These are phyloP conservation scores for Ascocoryne sarcoides DNA, from an alignment of 2,329 filamentous ascomycete species.

Conservation along the genomic window DNA sequence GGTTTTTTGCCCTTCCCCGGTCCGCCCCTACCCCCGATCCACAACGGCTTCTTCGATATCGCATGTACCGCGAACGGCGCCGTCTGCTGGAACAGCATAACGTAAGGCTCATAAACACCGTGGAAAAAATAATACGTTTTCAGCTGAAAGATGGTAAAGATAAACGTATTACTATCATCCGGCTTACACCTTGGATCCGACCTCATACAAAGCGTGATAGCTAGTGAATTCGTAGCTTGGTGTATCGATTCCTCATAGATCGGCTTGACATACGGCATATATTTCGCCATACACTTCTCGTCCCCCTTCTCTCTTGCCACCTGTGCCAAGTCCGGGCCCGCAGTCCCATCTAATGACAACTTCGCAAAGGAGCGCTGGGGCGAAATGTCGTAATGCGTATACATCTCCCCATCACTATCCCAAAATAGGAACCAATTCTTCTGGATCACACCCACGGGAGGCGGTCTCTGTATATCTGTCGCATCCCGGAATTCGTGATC, in stretches of 20 bases:
- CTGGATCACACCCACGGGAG: conserved; percentile 38
- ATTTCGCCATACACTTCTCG: conserved; percentile 36
- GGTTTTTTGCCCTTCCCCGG: conserved; percentile 21
- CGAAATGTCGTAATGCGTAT: conserved; percentile 44
- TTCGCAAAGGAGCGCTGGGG: conserved; percentile 42
- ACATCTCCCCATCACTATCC: conserved; percentile 38
- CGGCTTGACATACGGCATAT: conserved; percentile 33
- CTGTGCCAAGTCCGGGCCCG: conserved; percentile 38
- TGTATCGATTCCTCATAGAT: conserved; percentile 43
- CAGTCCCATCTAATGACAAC: conserved; percentile 36
- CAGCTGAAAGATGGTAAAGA: conserved; percentile 46
- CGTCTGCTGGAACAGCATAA: conserved; percentile 39
- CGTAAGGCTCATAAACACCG: conserved; percentile 46
- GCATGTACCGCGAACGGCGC: conserved; percentile 43
- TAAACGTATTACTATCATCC: conserved; percentile 41
- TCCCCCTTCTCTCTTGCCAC: conserved; percentile 30
- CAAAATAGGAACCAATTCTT: conserved; percentile 59
- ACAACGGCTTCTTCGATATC: conserved; percentile 42
- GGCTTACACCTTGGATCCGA: conserved; percentile 36
- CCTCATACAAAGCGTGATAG: conserved; percentile 44
- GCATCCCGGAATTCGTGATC: conserved; percentile 23
- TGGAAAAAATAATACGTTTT: conserved; percentile 42
- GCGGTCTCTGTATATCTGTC: conserved; percentile 44
- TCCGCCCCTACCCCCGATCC: conserved; percentile 42
- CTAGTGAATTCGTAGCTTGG: conserved; percentile 50